phyloP scores from a whole-genome alignment of 73 alveolate genomes.

The Paramecium biaurelia region DNA sequence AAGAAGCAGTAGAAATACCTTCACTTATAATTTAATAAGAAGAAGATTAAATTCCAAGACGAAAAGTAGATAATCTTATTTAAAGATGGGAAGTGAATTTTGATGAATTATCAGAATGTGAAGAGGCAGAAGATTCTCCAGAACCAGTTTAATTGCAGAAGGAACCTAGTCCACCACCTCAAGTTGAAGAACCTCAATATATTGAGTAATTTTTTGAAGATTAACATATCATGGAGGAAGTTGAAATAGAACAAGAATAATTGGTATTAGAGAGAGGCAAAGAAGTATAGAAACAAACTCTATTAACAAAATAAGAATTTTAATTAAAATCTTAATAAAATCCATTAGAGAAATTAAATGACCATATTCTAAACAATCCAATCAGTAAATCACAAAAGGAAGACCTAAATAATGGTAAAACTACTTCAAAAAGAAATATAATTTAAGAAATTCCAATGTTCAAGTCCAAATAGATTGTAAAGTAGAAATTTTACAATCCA shows the following conservation, averaged over 20 bases:
- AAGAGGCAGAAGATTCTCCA: background rate
- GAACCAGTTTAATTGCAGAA: background rate
- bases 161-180: background rate
- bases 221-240: background rate
- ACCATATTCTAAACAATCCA: background rate
- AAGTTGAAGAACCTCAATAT: background rate
- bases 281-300: background rate
- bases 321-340: background rate
- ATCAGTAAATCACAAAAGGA: background rate
- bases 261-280: background rate
- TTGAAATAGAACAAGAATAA: background rate
- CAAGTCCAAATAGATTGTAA: background rate
- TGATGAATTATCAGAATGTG: background rate
- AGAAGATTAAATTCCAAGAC: background rate
- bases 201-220: background rate
- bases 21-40: background rate
- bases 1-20: constrained; percentile 21
- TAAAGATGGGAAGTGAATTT: background rate
- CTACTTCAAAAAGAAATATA: background rate
- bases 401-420: background rate
- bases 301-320: background rate
- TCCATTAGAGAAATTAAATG: background rate
- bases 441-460: background rate
- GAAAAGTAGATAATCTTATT: background rate
- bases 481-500: background rate